These are phyloP conservation scores for Pseudogymnoascus sp. DNA, from an alignment of 2,329 filamentous ascomycete genomes.

Conservation along the genomic window DNA sequence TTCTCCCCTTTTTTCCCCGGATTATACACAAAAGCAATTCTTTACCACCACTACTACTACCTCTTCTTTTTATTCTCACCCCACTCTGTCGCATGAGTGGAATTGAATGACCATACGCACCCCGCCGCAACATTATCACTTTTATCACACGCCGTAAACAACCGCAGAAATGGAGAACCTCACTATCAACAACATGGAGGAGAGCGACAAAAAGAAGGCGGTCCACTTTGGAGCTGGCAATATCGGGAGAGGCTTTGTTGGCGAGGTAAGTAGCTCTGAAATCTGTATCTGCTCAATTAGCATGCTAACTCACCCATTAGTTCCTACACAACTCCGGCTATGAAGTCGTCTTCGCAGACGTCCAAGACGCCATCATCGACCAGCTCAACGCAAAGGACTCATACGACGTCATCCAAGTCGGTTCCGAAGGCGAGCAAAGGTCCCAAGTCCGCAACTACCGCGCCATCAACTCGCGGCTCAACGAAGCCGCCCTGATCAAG, in stretches of 20 bases:
- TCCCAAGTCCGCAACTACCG: constrained; percentile 91
- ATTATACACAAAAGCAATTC: neutral
- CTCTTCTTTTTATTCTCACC: neutral
- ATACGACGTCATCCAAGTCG: constrained; percentile 92
- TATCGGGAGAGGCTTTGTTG: constrained; percentile 50
- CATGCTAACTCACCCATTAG: constrained; percentile 14
- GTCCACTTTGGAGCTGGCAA: constrained; percentile 83
- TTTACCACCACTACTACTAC: too few species aligned
- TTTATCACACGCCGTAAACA: neutral
- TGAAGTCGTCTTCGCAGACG: constrained; percentile 93
- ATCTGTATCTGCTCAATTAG: neutral
- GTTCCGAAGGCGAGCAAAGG: constrained; percentile 68
- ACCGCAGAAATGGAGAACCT: neutral
- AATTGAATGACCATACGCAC: neutral
- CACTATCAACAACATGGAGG: neutral
- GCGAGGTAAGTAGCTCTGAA: constrained; percentile 21
- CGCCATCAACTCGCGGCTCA: constrained; percentile 86
- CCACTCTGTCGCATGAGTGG: neutral
- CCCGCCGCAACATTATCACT: neutral
- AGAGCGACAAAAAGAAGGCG: constrained; percentile 47
- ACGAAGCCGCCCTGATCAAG: constrained; percentile 72
- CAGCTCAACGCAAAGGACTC: constrained; percentile 64
- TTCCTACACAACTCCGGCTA: constrained; percentile 93
- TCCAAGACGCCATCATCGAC: constrained; percentile 76
- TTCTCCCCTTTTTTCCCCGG: neutral